Base-by-base conservation (phyloP, 2,329 filamentous ascomycete species). In the Neocucurbitaria cava region DNA sequence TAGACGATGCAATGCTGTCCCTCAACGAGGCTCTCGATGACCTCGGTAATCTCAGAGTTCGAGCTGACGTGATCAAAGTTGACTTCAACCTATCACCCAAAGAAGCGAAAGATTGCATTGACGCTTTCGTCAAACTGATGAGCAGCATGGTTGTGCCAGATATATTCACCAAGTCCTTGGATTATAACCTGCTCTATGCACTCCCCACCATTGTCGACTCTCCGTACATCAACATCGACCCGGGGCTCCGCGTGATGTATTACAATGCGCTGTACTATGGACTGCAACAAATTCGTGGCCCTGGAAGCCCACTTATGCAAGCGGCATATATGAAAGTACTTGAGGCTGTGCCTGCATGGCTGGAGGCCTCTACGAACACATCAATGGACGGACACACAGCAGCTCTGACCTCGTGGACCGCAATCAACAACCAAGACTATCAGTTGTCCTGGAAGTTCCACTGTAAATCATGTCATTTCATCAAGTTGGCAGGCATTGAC, bases 381-480 rank as follows among this genome's bases (percentile, higher is more conserved):
- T 50, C 53, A 5, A 42, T 71, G 46, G 67, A 72, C 44, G 61
- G 56, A 2, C 51, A 59, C 26, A 64, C 60, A 23, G 68, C 69
- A 28, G 54, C 61, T 1, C 43, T 71, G 17, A 64, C 55, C 3
- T 43, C 56, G 3, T 71, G 67, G 68, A 66, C 66, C 15, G 59
- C 63, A 2, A 60, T 68, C 30, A 64, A 52, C 30, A 65, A 66
- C 36, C 65, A 69, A 11, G 67, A 72, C 21, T 70, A 69, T 36
- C 67, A 69, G 31, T 51, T 71, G 6, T 61, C 65, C 2, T 72
- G 68, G 66, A 67, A 65, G 20, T 69, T 72, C 20, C 69, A 72
- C 44, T 58, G 60, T 52, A 70, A 70, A 42, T 52, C 63, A 0
- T 72, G 65, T 44, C 65, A 69, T 1, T 65, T 54, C 23, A 18